Evolutionary conservation across 352 stramenopile genomes (phyloP).

Genomic region (Phytophthora melonis): DNA sequence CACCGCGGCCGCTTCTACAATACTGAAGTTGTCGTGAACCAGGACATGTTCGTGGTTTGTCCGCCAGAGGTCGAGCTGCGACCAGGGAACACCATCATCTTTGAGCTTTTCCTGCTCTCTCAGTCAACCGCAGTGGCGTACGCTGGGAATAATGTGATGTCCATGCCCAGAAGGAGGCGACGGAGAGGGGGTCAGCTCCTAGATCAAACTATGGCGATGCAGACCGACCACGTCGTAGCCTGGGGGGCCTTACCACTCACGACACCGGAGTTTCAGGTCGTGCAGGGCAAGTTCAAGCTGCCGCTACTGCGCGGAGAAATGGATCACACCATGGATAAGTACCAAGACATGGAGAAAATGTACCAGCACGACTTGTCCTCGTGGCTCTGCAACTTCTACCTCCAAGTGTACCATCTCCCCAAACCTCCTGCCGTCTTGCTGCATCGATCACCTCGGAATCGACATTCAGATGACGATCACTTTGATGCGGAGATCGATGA

Average conservation of each 20-base stretch:
- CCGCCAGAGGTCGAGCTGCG: slow-evolving; percentile 65
- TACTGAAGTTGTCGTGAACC: slow-evolving; percentile 78
- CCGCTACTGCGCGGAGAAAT: slow-evolving; percentile 87
- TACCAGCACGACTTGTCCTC: slow-evolving; percentile 74
- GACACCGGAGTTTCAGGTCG: slow-evolving; percentile 63
- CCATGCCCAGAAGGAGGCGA: slow-evolving; percentile 18
- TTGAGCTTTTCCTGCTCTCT: slow-evolving; percentile 60
- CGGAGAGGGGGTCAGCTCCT: slow-evolving; percentile 21
- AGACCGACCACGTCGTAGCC: slow-evolving; percentile 77
- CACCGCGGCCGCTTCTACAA: slow-evolving; percentile 90
- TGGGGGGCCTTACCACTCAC: slow-evolving; percentile 86
- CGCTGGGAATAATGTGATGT: slow-evolving; percentile 5
- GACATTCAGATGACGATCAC: slow-evolving; percentile 1
- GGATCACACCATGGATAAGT: slow-evolving; percentile 84
- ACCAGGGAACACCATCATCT: slow-evolving; percentile 65
- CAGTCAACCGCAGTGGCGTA: slow-evolving; percentile 14
- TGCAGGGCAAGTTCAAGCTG: slow-evolving; percentile 87
- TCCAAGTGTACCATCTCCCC: slow-evolving; percentile 68
- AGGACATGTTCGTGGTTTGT: slow-evolving; percentile 85
- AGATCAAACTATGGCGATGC: slow-evolving; percentile 25
- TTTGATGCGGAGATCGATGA: slow-evolving; percentile 71
- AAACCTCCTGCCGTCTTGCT: slow-evolving; percentile 36
- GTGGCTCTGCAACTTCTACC: slow-evolving; percentile 93
- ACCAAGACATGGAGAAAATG: slow-evolving; percentile 72
- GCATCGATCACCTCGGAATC: slow-evolving; percentile 15